Evolutionary conservation across 352 stramenopile species (phyloP), one percentile per base, ranked within the genome.

Genomic region (Globisporangium irregulare): DNA sequence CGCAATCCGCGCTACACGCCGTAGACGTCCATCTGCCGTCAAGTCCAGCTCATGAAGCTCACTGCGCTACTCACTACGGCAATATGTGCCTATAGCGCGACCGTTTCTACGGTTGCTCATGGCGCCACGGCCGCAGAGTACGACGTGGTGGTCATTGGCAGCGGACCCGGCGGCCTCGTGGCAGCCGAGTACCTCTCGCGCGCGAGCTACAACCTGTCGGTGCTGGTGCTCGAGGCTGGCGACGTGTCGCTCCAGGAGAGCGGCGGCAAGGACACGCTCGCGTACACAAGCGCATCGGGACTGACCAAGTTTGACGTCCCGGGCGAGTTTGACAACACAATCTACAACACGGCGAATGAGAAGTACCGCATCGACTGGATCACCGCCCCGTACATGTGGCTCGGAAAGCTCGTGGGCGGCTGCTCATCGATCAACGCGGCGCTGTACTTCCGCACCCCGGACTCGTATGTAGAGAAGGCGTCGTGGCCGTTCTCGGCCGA

Each of bases 351-450:
- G 20, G 69, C 69, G 36, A 77, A 82, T 46, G 75, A 80, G n/a
- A 77, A 70, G 38, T 86, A 86, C 62, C 75, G 78, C 14, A 70
- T 75, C 18, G 77, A 89, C 29, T 89, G 73, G 68, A 71, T 85
- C 25, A 59, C 74, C 12, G 53, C 67, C 22, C 65, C 79, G 20
- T 72, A 81, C 50, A 74, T 84, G 70, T 89, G 73, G 73, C 72
- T 87, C 15, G 89, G 87, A 25, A 92, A 92, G 66, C 73, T 84
- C 32, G 61, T 97, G n/a, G 89, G 86, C 38, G 90, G 89, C 14
- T 93, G 76, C 64, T 91, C 80, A 50, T 91, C 81, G 15, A 81
- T 95, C 62, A 96, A 93, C 56, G 84, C 71, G 24, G 84, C 84
- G 74, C 76, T 95, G 36, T 94, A 93, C 72, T 88, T 95, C 62